Conservation (phyloP, 768 basidiomycete species). For the Pisolithus albus region DNA sequence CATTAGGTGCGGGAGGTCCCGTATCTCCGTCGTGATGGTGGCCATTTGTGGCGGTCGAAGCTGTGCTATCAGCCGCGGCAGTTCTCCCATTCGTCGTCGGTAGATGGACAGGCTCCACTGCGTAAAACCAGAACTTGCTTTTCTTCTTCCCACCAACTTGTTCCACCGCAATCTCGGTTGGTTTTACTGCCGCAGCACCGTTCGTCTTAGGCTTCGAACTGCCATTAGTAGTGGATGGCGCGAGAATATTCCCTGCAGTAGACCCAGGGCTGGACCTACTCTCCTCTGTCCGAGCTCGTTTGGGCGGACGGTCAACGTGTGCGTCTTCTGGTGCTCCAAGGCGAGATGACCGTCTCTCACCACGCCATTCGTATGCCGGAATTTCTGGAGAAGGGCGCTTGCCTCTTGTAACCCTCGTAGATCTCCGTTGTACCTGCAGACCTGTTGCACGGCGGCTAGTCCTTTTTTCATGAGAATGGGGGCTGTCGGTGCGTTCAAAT, state of each 20-base stretch:
- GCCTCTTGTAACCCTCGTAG: conserved; percentile 43
- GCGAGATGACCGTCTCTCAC: conserved; percentile 66
- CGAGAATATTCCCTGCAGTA: conserved; percentile 23
- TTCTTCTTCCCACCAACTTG: conserved; percentile 74
- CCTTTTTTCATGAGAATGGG: conserved; percentile 38
- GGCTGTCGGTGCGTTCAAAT: conserved; percentile 34
- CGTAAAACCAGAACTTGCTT: conserved; percentile 87
- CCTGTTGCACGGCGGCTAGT: conserved; percentile 36
- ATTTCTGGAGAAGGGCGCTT: conserved; percentile 48
- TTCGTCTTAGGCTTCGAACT: conserved; percentile 45
- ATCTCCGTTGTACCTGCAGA: conserved; percentile 40
- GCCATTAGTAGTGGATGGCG: conserved; percentile 18
- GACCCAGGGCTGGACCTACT: conserved; percentile 52
- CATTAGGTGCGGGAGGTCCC: conserved; percentile 2
- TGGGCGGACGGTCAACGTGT: conserved; percentile 46
- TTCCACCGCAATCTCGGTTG: conserved; percentile 69
- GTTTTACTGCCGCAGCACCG: conserved; percentile 62
- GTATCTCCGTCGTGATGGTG: conserved; percentile 11
- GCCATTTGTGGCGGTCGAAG: conserved; percentile 15
- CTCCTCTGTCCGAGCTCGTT: conserved; percentile 75
- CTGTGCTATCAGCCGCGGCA: conserved; percentile 8
- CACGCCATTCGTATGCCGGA: conserved; percentile 57
- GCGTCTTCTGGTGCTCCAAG: conserved; percentile 51
- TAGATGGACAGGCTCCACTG: conserved; percentile 61
- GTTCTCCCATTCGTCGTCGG: conserved; percentile 16